Percentiles rank a stretch among this genome's conserved stretches.
These are phyloP conservation scores for Thermothielavioides terrestris DNA, from an alignment of 495 filamentous ascomycete genomes.

Conservation along the genomic window DNA sequence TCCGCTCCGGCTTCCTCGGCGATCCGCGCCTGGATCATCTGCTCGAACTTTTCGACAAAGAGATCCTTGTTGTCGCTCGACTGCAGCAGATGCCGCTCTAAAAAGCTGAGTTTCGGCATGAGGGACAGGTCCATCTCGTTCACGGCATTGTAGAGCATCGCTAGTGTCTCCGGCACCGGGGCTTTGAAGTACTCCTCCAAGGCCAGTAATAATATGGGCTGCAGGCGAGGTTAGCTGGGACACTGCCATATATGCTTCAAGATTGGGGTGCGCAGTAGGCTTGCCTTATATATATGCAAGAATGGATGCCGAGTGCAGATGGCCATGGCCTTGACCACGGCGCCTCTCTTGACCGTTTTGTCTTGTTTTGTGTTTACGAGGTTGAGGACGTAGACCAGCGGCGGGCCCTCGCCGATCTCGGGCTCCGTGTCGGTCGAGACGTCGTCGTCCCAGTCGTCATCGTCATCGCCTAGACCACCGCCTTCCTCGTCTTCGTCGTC, in stretches of 20 bases:
- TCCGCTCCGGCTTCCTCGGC: conserved; percentile 40
- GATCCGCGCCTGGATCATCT: conserved; percentile 69
- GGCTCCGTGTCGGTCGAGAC: conserved; percentile 50
- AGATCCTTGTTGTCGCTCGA: conserved; percentile 89
- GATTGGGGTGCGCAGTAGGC: neutral
- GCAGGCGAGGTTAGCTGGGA: conserved; percentile 19
- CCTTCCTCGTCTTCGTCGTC: conserved; percentile 40
- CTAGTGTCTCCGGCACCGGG: conserved; percentile 81
- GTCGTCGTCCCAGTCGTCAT: conserved; percentile 51
- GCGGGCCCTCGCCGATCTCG: conserved; percentile 65
- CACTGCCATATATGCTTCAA: too few relatives aligned
- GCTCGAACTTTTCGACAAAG: conserved; percentile 95
- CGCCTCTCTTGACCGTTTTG: conserved; percentile 81
- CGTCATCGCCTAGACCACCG: conserved; percentile 36
- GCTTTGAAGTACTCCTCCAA: conserved; percentile 96
- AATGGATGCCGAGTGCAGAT: conserved; percentile 99
- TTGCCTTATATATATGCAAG: conserved; percentile 94
- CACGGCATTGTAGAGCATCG: conserved; percentile 79
- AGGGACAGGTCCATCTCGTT: conserved; percentile 95
- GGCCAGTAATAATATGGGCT: conserved; percentile 90
- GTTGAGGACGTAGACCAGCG: conserved; percentile 96
- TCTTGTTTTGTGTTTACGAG: conserved; percentile 97
- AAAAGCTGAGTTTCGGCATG: conserved; percentile 75
- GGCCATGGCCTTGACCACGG: conserved; percentile 98
- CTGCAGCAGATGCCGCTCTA: conserved; percentile 82